Conservation (phyloP, 768 basidiomycete species). For the Hydnomerulius pinastri region DNA sequence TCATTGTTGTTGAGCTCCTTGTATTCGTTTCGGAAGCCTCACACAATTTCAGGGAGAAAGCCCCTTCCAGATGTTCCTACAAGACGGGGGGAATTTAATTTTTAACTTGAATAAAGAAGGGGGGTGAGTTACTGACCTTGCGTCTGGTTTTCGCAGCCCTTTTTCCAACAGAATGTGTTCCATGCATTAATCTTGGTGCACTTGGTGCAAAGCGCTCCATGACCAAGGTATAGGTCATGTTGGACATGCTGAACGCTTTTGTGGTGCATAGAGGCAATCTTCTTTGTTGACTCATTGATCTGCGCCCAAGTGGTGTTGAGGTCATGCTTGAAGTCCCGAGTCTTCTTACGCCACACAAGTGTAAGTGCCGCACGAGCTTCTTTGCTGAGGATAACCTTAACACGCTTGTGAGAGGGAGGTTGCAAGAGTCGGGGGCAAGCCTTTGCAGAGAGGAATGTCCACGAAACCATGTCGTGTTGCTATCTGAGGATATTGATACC, state of each 20-base stretch:
- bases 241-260: constrained; percentile 9
- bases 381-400: constrained; percentile 1
- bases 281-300: constrained; percentile 1
- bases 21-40: too few relatives aligned
- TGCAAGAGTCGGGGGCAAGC: too few relatives aligned
- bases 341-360: background rate
- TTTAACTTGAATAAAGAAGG: too few relatives aligned
- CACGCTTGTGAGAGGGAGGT: too few relatives aligned
- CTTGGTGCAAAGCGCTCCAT: too few relatives aligned
- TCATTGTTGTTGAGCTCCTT: background rate
- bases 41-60: too few relatives aligned
- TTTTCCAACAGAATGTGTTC: constrained; percentile 13
- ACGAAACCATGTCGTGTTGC: too few relatives aligned
- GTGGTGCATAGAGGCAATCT: background rate
- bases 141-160: background rate
- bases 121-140: background rate
- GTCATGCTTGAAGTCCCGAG: background rate
- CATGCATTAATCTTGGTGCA: background rate
- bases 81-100: too few relatives aligned
- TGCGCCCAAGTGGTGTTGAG: constrained; percentile 5
- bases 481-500: too few relatives aligned
- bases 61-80: too few relatives aligned
- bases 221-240: constrained; percentile 1
- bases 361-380: constrained; percentile 1
- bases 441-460: too few relatives aligned